Evolutionary conservation across 352 stramenopile genomes (phyloP).

Genomic region (Pythium dissotocum): DNA sequence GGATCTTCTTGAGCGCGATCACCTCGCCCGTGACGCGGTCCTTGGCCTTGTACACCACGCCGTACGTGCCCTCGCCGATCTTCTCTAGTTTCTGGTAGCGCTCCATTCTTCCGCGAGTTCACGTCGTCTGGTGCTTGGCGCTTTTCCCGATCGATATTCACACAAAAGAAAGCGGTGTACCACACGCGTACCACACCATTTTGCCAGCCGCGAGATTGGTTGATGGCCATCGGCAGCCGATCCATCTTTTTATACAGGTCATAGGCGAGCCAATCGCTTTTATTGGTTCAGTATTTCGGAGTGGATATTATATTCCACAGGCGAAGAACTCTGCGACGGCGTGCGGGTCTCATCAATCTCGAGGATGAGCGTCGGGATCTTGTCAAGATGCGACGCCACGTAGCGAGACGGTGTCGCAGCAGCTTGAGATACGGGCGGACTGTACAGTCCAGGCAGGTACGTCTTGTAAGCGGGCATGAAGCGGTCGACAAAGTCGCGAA

Average conservation of each 20-base stretch:
- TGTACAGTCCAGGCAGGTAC: slow-evolving; percentile 69
- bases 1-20: slow-evolving; percentile 99
- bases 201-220: slow-evolving; percentile 4
- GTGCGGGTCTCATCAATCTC: slow-evolving; percentile 52
- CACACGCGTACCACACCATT: slow-evolving; percentile 24
- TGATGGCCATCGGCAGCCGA: slow-evolving; percentile 6
- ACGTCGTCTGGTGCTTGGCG: slow-evolving; percentile 4
- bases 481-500: slow-evolving; percentile 85
- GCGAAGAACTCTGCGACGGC: slow-evolving; percentile 27
- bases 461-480: slow-evolving; percentile 85
- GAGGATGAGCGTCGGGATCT: slow-evolving; percentile 55
- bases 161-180: slow-evolving; percentile 2
- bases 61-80: slow-evolving; percentile 98
- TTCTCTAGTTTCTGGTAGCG: slow-evolving; percentile 96
- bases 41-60: slow-evolving; percentile 99
- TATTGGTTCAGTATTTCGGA: slow-evolving; percentile 28
- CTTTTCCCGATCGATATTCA: not conserved
- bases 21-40: slow-evolving; percentile 96
- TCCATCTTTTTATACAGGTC: slow-evolving; percentile 21
- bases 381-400: slow-evolving; percentile 25
- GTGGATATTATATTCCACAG: slow-evolving; percentile 56
- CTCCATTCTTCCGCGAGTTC: slow-evolving; percentile 53
- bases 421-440: not conserved
- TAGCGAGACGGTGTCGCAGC: not conserved
- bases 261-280: not conserved